Evolutionary conservation across 768 basidiomycete species (phyloP).

Genomic region (Calocera viscosa): DNA sequence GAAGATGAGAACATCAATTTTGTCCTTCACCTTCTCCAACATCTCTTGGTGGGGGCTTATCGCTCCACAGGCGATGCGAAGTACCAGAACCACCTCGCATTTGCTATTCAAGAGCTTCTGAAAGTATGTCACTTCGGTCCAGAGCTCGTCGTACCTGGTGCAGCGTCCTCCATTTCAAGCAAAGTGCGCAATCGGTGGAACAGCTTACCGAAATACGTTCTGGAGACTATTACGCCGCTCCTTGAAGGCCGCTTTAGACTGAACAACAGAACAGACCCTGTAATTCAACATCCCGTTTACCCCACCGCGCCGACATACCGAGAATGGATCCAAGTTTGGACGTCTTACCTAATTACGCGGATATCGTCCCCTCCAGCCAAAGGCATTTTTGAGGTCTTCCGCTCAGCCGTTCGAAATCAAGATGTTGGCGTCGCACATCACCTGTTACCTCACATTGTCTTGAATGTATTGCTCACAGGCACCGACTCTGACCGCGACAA

Average conservation of each 20-base stretch:
- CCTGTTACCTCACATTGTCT: conserved; percentile 79
- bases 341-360: conserved; percentile 60
- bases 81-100: conserved; percentile 81
- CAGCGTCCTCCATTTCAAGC: conserved; percentile 36
- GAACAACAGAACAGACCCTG: conserved; percentile 29
- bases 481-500: conserved; percentile 44
- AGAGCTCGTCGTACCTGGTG: conserved; percentile 49
- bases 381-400: conserved; percentile 65
- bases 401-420: conserved; percentile 64
- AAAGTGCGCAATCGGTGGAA: conserved; percentile 70
- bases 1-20: conserved; percentile 64
- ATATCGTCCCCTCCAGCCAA: conserved; percentile 47
- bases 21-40: conserved; percentile 70
- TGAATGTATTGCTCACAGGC: conserved; percentile 73
- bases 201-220: conserved; percentile 62
- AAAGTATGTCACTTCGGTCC: conserved; percentile 76
- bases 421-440: conserved; percentile 92
- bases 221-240: conserved; percentile 76
- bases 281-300: conserved; percentile 62
- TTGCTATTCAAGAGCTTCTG: conserved; percentile 81
- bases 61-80: conserved; percentile 87
- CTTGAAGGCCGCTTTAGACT: conserved; percentile 56
- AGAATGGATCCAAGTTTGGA: conserved; percentile 93
- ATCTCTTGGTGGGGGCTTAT: conserved; percentile 80
- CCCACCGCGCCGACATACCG: conserved; percentile 65